A percentile compares a stretch with the other conserved stretches of the same genome.
Conservation (phyloP, 23 red algal species). For the Gracilaria vermiculophylla region DNA sequence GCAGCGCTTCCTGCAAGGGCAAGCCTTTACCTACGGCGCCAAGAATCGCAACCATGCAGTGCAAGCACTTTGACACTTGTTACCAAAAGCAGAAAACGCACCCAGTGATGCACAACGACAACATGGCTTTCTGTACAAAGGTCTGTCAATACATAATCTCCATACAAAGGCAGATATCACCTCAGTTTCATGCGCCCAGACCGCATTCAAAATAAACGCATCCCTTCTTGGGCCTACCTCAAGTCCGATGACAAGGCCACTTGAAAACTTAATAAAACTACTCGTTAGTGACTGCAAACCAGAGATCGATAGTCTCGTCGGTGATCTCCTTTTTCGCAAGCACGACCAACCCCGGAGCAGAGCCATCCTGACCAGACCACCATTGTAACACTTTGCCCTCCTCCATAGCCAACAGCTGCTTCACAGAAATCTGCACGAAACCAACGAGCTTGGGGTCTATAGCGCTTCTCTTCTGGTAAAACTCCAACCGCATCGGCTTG, state of each 20-base stretch:
- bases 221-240: background rate
- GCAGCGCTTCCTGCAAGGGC: too few species aligned
- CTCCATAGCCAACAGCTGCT: conserved; percentile 60
- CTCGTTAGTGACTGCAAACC: conserved; percentile 74
- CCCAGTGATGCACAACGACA: too few species aligned
- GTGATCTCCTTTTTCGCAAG: conserved; percentile 70
- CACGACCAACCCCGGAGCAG: conserved; percentile 56
- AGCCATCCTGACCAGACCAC: conserved; percentile 72
- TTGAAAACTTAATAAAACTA: conserved; percentile 6
- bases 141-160: background rate
- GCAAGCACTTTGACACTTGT: too few species aligned
- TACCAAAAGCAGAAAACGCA: too few species aligned
- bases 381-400: conserved; percentile 77
- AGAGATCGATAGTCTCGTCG: conserved; percentile 49
- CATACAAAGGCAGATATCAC: background rate
- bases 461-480: conserved; percentile 69
- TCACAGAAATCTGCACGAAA: conserved; percentile 67
- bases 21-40: too few species aligned
- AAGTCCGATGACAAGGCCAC: background rate
- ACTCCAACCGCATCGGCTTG: conserved; percentile 69
- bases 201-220: background rate
- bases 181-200: background rate
- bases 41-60: too few species aligned
- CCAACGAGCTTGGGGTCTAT: conserved; percentile 75
- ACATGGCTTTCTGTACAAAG: background rate